Percentiles rank a stretch among this genome's conserved stretches.
These are phyloP conservation scores for Trematosphaeria pertusa DNA, from an alignment of 2,329 filamentous ascomycete species.

Conservation along the genomic window DNA sequence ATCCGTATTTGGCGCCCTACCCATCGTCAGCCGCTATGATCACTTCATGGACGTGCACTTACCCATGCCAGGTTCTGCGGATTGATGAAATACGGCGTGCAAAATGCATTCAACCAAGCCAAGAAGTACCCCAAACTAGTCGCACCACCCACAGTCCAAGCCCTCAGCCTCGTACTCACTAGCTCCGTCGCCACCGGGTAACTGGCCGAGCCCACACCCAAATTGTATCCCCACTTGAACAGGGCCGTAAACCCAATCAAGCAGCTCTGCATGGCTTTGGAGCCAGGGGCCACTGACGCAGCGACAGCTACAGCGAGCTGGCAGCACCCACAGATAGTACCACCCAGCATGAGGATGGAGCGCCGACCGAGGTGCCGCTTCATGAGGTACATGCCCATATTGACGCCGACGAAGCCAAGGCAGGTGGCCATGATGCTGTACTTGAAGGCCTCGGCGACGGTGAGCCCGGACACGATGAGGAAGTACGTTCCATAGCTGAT, in stretches of 20 bases:
- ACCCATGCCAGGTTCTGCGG: constrained; percentile 47
- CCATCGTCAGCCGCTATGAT: not conserved
- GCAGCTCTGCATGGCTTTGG: constrained; percentile 26
- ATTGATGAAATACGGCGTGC: constrained; percentile 51
- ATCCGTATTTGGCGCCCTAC: constrained; percentile 31
- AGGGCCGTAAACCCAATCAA: constrained; percentile 45
- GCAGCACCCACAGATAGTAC: constrained; percentile 52
- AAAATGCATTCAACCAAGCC: constrained; percentile 46
- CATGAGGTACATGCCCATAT: constrained; percentile 59
- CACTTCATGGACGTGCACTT: constrained; percentile 24
- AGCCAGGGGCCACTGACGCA: constrained; percentile 31
- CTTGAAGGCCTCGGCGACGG: constrained; percentile 54
- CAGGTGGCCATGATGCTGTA: constrained; percentile 60
- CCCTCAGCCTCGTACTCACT: constrained; percentile 42
- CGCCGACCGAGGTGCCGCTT: constrained; percentile 56
- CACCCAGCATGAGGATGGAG: constrained; percentile 57
- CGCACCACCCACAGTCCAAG: constrained; percentile 45
- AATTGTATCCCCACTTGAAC: constrained; percentile 47
- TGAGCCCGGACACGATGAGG: constrained; percentile 27
- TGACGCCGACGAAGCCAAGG: constrained; percentile 58
- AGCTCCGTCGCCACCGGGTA: constrained; percentile 41
- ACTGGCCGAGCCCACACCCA: constrained; percentile 40
- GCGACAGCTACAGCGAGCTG: constrained; percentile 55
- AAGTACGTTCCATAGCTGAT: constrained; percentile 61
- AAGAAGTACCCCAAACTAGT: constrained; percentile 46